These are phyloP conservation scores for Botrytis cinerea DNA, from an alignment of 2,329 filamentous ascomycete genomes.

Conservation along the genomic window DNA sequence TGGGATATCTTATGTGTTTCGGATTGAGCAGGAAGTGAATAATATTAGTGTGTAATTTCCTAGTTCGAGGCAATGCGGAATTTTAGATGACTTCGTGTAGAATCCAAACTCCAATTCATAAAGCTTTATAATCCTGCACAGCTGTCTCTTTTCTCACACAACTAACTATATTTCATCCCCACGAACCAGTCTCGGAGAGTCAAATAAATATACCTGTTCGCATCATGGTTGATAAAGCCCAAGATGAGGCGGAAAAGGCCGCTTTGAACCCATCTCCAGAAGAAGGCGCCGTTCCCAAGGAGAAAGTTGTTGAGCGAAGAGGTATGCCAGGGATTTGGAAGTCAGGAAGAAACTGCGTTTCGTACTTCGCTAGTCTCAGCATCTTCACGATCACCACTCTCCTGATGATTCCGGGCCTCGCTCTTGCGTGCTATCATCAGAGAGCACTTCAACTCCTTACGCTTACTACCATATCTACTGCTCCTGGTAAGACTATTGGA, in stretches of 20 bases:
- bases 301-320: neutral
- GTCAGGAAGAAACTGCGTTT: neutral
- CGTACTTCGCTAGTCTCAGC: neutral
- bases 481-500: no score
- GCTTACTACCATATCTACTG: neutral
- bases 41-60: neutral
- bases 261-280: neutral
- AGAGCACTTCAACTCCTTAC: neutral
- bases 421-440: slow-evolving; percentile 2
- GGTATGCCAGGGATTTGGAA: neutral
- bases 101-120: neutral
- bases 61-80: neutral
- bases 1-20: neutral
- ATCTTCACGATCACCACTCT: neutral
- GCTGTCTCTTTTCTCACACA: neutral
- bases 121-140: neutral
- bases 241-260: neutral
- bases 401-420: neutral
- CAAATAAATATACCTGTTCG: neutral
- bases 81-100: neutral
- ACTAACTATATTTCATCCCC: neutral
- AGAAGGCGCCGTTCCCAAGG: no score
- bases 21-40: neutral
- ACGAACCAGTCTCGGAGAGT: neutral
- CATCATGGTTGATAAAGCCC: neutral